Evolutionary conservation across 2,329 filamentous ascomycete genomes (phyloP), one percentile per base, ranked within the genome.

Genomic region (Fusarium sp.): DNA sequence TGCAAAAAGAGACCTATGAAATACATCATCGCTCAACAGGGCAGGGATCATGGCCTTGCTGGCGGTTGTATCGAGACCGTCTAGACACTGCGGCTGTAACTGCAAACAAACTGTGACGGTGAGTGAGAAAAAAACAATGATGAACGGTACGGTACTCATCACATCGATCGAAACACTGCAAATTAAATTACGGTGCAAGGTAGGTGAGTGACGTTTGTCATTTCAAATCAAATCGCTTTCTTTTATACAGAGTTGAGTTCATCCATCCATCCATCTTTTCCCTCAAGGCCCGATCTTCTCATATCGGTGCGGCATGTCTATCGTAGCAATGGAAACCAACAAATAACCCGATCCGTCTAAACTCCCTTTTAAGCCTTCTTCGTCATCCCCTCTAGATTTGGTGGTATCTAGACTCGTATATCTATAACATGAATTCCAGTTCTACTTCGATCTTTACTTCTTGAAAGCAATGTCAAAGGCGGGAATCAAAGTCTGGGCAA

Each of bases 401-500:
- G n/a, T 66, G 5, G 32, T 46, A 59, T 67, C 61, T 54, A 72
- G 69, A 58, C 57, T 67, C 54, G 48, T 69, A 54, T 58, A 69
- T 66, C 9, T 58, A 58, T 64, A 55, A 34, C 37, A 59, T 58
- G 41, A 56, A 70, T 55, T 63, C 65, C 49, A 59, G n/a, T 51
- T 23, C 48, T 54, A 28, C 40, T 51, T 46, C 28, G 12, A 27
- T 42, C 41, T 62, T 59, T 70, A 74, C 59, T 76, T 75, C 55
- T 60, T 67, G 55, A 87, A 75, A 69, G 82, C 81, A 61, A 74
- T 79, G 74, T 89, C 93, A 81, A 98, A 98, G 41, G 94, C 92
- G 54, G 96, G 96, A 78, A 99, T 99, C 76, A 99, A 86, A 30
- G 96, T 98, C 86, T 99, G 96, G 61, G 96, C 96, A 78, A 99